Base-by-base conservation (phyloP, 2,329 filamentous ascomycete species). In the Pseudocercospora crystallina region DNA sequence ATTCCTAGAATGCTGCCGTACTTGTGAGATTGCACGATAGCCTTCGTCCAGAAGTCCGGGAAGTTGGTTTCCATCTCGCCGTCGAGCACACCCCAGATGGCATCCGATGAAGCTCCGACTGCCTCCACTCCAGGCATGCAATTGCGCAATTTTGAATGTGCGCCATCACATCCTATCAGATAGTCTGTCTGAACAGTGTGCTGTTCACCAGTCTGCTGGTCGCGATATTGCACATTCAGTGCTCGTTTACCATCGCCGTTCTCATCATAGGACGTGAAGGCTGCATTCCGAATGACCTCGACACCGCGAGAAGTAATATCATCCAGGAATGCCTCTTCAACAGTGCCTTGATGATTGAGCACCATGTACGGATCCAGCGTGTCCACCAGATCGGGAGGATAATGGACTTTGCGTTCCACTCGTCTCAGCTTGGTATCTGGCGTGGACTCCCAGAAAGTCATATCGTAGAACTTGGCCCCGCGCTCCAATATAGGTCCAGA, bases 31-130 rank as follows among this genome's bases (percentile, higher is more conserved):
- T 85, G 84, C 7, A 88, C 77, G 0, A 86, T 78, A 0, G 84
- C 84, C 70, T 89, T 89, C 66, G 82, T 86, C 84, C 85, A 89
- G 42, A 89, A 80, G 61, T 89, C 85, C 1, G 86, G 86, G 59
- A 89, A 89, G 64, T 88, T 78, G 7, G 85, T 89, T 37, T 85
- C 81, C 8, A 89, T 69, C 64, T 83, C 81, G 59, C 85, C 85
- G 65, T 89, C 86, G 2, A 89, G 71, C 2, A 89, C 85, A 48
- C 85, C 86, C 86, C 86, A 89, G 14, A 83, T 80, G 3, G 82
- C 79, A 56, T 83, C 78, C 31, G 68, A 74, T 8, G 72, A 74
- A 13, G 75, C 71, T 2, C 77, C 77, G 34, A 76, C 69, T 13
- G 76, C 71, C 31, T 75, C 39, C 68, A 77, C 65, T 73, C 73